Base-by-base conservation (phyloP, 2,329 filamentous ascomycete species). In the Aspergillus pseudotamarii region DNA sequence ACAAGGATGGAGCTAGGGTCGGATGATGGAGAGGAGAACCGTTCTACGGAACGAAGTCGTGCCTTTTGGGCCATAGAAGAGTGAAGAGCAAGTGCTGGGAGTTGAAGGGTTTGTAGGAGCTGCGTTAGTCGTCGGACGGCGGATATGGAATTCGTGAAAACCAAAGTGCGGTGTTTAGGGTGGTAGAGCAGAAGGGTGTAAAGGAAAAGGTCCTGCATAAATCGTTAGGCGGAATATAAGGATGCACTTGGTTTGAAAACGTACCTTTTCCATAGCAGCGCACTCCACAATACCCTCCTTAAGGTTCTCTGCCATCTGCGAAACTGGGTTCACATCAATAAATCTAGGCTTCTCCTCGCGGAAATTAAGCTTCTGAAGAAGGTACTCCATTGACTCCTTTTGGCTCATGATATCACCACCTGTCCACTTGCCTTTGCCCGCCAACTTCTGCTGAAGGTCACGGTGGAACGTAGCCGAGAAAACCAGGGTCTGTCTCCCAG, bases 391-490 rank as follows among this genome's bases (percentile, higher is more conserved):
- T 0, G 92, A 94, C 71, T 96, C 89, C 66, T 89, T 88, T 61
- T 92, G 87, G 70, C 84, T 87, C 80, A 91, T 85, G 34, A 93
- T 78, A 68, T 90, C 86, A 65, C 84, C 80, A 41, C 79, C 80
- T 9, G 71, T 73, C 67, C 82, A 86, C 61, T 86, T 88, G 23
- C 86, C 84, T 75, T 93, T 96, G 30, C 92, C 91, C 1, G 91
- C 88, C 14, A 99, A 85, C 76, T 97, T 98, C 70, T 94, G 92
- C 75, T 98, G 94, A 34, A 99, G 81, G 0, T 90, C 89, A 73
- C 94, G 94, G 75, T 96, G 91, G 77, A 99, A 97, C 0, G 95
- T 99, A 0, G 95, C 95, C 0, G 95, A 98, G 78, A 99, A 99
- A 23, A 99, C 93, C 0, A 99, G 85, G 0, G 94, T 98, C 75